Evolutionary conservation across 1,284 basidiomycete genomes (phyloP), one percentile per base, ranked within the genome.

Genomic region (Malassezia globosa): DNA sequence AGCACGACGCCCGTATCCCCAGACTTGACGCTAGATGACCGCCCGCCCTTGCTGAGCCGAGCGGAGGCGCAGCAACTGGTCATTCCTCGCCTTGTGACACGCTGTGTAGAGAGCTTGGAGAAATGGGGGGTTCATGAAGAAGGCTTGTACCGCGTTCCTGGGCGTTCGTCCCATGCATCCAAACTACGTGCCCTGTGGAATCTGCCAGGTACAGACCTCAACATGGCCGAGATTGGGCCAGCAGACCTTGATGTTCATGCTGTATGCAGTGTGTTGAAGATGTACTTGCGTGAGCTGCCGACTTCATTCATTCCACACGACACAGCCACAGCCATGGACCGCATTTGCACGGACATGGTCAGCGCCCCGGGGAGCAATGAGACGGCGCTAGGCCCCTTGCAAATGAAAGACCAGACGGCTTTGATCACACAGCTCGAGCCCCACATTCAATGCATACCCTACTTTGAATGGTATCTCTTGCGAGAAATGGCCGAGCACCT

Each of bases 241-340:
- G 65, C 61, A 7, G 66, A 69, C 29, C 48, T 68, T 14, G 66
- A 69, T 51, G 58, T 69, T 40, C 65, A 69, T 45, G 61, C 60
- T 27, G 66, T 69, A 16, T 69, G 65, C 59, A 64, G 61, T 42
- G 37, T 66, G 37, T 54, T 69, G 37, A 69, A 69, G 51, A 53
- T 52, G 45, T 69, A 66, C 47, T 51, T 69, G 24, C 47, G 66
- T 13, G 66, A 65, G 43, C 47, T 69, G 16, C 66, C 66, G 1
- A 60, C 62, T 19, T 41, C 54, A 13, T 43, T 68, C 13, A 49
- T 66, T 8, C 54, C 63, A 7, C 11, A 37, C 2, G 38, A 41
- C 6, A 36, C 54, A 4, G 44, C 51, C 6, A 34, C 25, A 8
- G 24, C 37, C 29, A 36, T 66, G 18, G 63, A 68, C 37, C 37